A percentile compares a stretch with the other conserved stretches of the same genome.
Evolutionary conservation across 2,329 filamentous ascomycete species (phyloP).

Genomic region (Rutstroemia sp.): DNA sequence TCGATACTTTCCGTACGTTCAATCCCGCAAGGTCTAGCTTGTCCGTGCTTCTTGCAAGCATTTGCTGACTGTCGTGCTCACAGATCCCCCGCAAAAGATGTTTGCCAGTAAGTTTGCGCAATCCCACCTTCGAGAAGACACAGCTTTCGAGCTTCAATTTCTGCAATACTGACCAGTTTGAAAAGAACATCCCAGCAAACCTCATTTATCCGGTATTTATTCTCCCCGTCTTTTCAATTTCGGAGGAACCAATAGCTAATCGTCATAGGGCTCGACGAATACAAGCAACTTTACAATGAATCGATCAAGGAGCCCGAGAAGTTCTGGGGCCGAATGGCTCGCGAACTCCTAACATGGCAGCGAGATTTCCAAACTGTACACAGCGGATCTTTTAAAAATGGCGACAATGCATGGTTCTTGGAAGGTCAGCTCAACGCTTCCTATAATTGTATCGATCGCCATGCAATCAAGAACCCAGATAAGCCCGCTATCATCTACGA

Average conservation of each 20-base stretch:
- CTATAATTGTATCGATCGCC: conserved; percentile 95
- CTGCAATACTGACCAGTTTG: conserved; percentile 26
- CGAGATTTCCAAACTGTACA: conserved; percentile 86
- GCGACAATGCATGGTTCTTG: conserved; percentile 90
- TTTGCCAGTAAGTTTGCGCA: conserved; percentile 49
- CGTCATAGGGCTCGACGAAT: conserved; percentile 52
- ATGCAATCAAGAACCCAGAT: conserved; percentile 90
- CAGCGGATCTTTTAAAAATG: conserved; percentile 65
- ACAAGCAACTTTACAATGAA: conserved; percentile 64
- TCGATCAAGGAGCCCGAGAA: conserved; percentile 83
- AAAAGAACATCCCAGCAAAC: conserved; percentile 61
- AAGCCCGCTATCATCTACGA: conserved; percentile 98
- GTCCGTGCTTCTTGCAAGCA: conserved; percentile 1
- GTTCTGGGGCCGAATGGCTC: conserved; percentile 84
- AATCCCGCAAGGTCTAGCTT: background rate
- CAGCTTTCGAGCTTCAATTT: background rate
- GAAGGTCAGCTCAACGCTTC: conserved; percentile 92
- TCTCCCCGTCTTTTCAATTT: background rate
- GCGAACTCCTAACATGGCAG: conserved; percentile 85
- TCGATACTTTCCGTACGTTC: conserved; percentile 63
- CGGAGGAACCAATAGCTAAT: background rate
- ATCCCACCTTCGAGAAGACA: background rate
- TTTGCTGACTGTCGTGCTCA: conserved; percentile 18
- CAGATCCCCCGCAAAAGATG: conserved; percentile 60
- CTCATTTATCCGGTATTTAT: conserved; percentile 48